phyloP scores from a whole-genome alignment of 108 stramenopile species.

The Conticribra guillardii region DNA sequence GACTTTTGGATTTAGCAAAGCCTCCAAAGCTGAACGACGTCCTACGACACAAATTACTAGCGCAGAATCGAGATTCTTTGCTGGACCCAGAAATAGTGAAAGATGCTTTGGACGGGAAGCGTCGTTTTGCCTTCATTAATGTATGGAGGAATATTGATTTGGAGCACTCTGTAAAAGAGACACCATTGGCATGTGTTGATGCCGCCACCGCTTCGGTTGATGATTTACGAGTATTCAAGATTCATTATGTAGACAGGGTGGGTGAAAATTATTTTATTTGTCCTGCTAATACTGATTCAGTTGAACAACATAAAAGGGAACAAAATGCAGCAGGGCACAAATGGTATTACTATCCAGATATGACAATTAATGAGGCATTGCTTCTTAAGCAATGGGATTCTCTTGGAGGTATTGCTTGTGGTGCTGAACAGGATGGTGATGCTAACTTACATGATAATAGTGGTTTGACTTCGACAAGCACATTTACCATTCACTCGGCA shows the following conservation, averaged over 20 bases:
- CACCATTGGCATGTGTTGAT: constrained; percentile 65
- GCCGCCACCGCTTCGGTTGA: constrained; percentile 26
- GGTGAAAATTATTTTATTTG: constrained; percentile 65
- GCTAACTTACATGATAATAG: background rate
- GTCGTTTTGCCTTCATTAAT: constrained; percentile 64
- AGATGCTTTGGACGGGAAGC: constrained; percentile 50
- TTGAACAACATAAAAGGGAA: no score
- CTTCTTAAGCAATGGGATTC: constrained; percentile 60
- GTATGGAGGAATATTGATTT: constrained; percentile 64
- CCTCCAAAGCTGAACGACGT: constrained; percentile 67
- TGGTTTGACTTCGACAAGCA: no score
- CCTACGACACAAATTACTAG: constrained; percentile 22
- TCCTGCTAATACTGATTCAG: constrained; percentile 5
- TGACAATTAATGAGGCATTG: constrained; percentile 58
- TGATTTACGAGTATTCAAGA: constrained; percentile 55
- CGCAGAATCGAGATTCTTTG: constrained; percentile 33
- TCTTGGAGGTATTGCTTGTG: constrained; percentile 41
- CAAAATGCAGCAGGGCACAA: constrained; percentile 24
- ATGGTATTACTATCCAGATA: constrained; percentile 66
- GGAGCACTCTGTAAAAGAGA: constrained; percentile 47
- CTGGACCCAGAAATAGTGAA: constrained; percentile 50
- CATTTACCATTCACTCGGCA: constrained; percentile 53
- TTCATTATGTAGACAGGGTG: constrained; percentile 64
- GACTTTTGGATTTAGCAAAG: constrained; percentile 48
- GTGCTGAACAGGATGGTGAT: constrained; percentile 27